Percentiles rank a stretch among this genome's conserved stretches.
Evolutionary conservation across 352 stramenopile species (phyloP).

Genomic region (Pythium aphanidermatum): DNA sequence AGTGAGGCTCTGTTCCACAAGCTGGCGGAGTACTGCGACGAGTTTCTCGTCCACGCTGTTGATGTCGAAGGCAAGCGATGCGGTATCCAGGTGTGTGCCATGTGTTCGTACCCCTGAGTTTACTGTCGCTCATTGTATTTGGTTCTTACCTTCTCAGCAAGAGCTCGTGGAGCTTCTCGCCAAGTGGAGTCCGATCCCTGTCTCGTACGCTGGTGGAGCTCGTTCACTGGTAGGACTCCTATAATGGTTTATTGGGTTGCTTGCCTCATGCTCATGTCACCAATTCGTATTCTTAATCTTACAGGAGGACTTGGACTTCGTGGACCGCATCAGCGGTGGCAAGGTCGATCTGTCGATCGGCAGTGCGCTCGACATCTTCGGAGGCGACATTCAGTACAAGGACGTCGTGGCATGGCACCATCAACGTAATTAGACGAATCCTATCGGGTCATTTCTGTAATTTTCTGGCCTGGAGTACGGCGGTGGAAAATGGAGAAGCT

Average conservation of each 20-base stretch:
- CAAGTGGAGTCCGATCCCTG: slow-evolving; percentile 89
- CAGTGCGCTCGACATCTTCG: slow-evolving; percentile 97
- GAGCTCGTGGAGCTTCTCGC: slow-evolving; percentile 93
- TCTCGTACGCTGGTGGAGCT: slow-evolving; percentile 97
- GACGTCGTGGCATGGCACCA: slow-evolving; percentile 92
- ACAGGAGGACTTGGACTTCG: slow-evolving; percentile 91
- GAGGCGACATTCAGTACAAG: slow-evolving; percentile 90
- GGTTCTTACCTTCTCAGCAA: slow-evolving; percentile 43
- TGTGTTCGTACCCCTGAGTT: not conserved
- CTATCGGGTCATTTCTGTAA: slow-evolving; percentile 3
- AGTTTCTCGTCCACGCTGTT: slow-evolving; percentile 98
- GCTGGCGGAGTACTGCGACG: slow-evolving; percentile 92
- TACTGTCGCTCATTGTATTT: not conserved
- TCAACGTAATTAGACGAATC: slow-evolving; percentile 12
- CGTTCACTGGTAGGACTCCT: slow-evolving; percentile 65
- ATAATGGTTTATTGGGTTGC: not conserved
- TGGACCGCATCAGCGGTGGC: slow-evolving; percentile 89
- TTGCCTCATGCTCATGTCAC: too few relatives aligned
- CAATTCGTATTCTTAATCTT: not conserved
- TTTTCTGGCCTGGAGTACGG: too few relatives aligned
- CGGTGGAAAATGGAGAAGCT: too few relatives aligned
- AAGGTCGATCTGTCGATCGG: slow-evolving; percentile 98
- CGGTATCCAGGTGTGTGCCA: slow-evolving; percentile 82
- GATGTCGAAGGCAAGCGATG: slow-evolving; percentile 96
- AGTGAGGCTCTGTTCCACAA: slow-evolving; percentile 83